A percentile compares a stretch with the other conserved stretches of the same genome.
Evolutionary conservation across 176 grass and related monocot species (phyloP).

Genomic region (Oryza meyeriana): DNA sequence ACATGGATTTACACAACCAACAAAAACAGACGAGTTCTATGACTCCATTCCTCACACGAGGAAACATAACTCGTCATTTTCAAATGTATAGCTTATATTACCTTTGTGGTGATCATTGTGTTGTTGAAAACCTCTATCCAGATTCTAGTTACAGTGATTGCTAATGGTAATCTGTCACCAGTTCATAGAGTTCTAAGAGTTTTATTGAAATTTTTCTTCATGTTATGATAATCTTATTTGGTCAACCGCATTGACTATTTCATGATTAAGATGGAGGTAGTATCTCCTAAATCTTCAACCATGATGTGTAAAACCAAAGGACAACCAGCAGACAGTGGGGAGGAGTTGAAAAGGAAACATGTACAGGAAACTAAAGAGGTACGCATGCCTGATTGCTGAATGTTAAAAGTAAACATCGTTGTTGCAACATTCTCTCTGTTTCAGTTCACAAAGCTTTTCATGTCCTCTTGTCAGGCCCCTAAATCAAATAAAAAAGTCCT

Average conservation of each 20-base stretch:
- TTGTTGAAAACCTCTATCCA: neutral
- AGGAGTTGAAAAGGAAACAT: conserved; percentile 47
- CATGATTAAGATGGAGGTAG: conserved; percentile 49
- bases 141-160: conserved; percentile 1
- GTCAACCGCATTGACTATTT: conserved; percentile 9
- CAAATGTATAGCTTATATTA: neutral
- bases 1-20: no score
- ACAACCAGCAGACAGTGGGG: conserved; percentile 36
- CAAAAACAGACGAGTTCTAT: no score
- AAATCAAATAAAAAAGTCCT: conserved; percentile 39
- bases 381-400: neutral
- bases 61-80: neutral
- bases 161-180: neutral
- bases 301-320: conserved; percentile 46
- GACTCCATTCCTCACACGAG: no score
- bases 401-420: neutral
- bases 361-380: conserved; percentile 49
- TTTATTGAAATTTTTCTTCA: neutral
- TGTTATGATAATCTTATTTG: conserved; percentile 13
- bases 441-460: neutral
- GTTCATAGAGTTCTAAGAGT: neutral
- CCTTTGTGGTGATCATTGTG: neutral
- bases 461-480: conserved; percentile 39
- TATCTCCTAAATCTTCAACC: conserved; percentile 30
- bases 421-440: conserved; percentile 16